phyloP scores from a whole-genome alignment of 352 stramenopile genomes.

The Globisporangium canariense region DNA sequence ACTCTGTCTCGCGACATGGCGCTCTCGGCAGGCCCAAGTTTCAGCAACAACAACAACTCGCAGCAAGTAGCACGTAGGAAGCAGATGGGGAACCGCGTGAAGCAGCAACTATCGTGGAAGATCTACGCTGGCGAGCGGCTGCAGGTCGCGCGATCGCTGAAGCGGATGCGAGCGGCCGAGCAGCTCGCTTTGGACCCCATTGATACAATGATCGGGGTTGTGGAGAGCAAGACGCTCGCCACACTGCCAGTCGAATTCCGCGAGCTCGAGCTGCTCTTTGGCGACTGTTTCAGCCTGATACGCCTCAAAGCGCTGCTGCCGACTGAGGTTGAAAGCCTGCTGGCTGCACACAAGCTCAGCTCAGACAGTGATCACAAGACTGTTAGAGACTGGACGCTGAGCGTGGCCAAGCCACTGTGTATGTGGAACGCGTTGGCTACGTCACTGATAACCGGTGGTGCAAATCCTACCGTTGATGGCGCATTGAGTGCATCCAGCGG shows the following conservation, averaged over 20 bases:
- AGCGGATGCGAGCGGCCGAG: conserved; percentile 23
- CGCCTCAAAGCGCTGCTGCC: not conserved
- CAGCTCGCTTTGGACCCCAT: conserved; percentile 2
- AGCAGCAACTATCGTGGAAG: conserved; percentile 61
- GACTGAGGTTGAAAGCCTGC: not conserved
- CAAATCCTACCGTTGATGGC: not conserved
- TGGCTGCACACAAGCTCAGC: not conserved
- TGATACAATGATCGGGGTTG: not conserved
- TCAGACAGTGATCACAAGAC: not conserved
- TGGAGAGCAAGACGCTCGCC: conserved; percentile 3
- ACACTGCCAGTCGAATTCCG: conserved; percentile 7
- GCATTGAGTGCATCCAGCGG: not conserved
- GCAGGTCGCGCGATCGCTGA: conserved; percentile 30
- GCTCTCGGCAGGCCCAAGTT: not conserved
- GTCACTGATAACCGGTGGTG: too few species aligned
- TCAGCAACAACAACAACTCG: not conserved
- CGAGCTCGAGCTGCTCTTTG: conserved; percentile 15
- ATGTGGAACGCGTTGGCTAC: conserved; percentile 11
- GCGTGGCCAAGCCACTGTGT: conserved; percentile 2
- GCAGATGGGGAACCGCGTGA: conserved; percentile 7
- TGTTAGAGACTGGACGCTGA: conserved; percentile 5
- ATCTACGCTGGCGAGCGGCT: conserved; percentile 47
- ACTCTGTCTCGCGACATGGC: not conserved
- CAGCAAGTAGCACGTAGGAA: not conserved
- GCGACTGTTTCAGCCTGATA: not conserved